phyloP scores from a whole-genome alignment of 2,329 filamentous ascomycete species.

The Fonsecaea nubica region DNA sequence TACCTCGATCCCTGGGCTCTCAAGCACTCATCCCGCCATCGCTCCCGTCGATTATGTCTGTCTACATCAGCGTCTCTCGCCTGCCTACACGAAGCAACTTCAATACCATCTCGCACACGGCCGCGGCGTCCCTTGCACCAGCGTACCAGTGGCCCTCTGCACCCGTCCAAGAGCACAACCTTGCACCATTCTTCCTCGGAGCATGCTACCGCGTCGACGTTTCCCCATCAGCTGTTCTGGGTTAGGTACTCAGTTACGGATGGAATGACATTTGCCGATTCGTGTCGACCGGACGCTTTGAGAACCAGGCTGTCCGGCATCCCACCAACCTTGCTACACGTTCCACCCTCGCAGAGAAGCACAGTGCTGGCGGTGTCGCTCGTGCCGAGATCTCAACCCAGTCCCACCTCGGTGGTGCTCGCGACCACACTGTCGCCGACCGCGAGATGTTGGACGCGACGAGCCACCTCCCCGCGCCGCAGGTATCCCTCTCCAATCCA shows the following conservation, averaged over 20 bases:
- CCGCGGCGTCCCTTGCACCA: background rate
- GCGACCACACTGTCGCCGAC: background rate
- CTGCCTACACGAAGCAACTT: background rate
- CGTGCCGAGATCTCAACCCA: background rate
- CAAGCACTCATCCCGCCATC: constrained; percentile 12
- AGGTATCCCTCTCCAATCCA: background rate
- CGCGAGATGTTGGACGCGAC: background rate
- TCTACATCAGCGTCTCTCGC: constrained; percentile 26
- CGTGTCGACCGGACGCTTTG: constrained; percentile 23
- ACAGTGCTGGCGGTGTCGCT: background rate
- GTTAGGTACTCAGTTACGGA: constrained; percentile 34
- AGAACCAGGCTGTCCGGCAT: background rate
- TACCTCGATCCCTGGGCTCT: background rate
- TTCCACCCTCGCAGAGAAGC: background rate
- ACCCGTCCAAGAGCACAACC: constrained; percentile 18
- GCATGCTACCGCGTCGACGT: constrained; percentile 25
- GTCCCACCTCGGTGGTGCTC: background rate
- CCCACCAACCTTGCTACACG: background rate
- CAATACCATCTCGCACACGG: background rate
- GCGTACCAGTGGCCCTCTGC: constrained; percentile 35
- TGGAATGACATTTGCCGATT: constrained; percentile 35
- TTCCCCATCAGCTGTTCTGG: constrained; percentile 16
- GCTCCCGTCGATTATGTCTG: constrained; percentile 27
- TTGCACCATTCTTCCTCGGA: constrained; percentile 27
- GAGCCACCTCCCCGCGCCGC: background rate